Evolutionary conservation across 192 early-diverging fungal species (phyloP), one percentile per base, ranked within the genome.

Genomic region (Jimgerdemannia flammicorona): DNA sequence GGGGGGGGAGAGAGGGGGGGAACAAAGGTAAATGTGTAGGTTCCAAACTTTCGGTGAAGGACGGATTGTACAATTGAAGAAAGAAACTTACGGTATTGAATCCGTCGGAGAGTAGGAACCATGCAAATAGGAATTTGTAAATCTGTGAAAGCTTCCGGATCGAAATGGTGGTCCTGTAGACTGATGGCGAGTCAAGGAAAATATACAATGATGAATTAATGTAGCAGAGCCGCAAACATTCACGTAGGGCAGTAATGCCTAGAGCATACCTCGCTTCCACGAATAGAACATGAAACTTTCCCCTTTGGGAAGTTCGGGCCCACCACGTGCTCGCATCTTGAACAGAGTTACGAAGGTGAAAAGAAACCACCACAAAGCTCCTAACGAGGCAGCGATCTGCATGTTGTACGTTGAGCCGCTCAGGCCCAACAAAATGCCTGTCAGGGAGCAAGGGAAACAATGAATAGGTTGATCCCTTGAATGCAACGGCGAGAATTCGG

Each of bases 41-140:
- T 29, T 29, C 29, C 29, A 29, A 29, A 29, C 29, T 29, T 29
- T 29, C 29, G 29, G 29, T 29, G 29, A 29, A 29, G 29, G 29
- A 29, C 29, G 29, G 49, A 10, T 59, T 59, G 6, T 6, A 59
- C 14, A 59, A 14, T 10, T 2, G 49, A 14, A 59, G 49, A 59
- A 14, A 14, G 49, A 14, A 59, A 59, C 49, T 10, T 59, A 59
- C 75, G 18, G 89, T 87, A 63, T 75, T 87, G 74, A 86, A 84
- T 2, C 81, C 84, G 73, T 92, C 91, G 40, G 90, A 87, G 71
- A 86, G 88, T 39, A 91, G 80, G 71, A 90, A 92, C 88, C 88
- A 92, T n/a, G 85, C 86, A 42, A 89, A 39, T 43, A 92, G 80
- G 78, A 91, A 90, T 39, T 72, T 69, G 39, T 87, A 89, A n/a